These are phyloP conservation scores for Musa beccarii DNA, from an alignment of 176 grass and related monocot genomes.

Conservation along the genomic window DNA sequence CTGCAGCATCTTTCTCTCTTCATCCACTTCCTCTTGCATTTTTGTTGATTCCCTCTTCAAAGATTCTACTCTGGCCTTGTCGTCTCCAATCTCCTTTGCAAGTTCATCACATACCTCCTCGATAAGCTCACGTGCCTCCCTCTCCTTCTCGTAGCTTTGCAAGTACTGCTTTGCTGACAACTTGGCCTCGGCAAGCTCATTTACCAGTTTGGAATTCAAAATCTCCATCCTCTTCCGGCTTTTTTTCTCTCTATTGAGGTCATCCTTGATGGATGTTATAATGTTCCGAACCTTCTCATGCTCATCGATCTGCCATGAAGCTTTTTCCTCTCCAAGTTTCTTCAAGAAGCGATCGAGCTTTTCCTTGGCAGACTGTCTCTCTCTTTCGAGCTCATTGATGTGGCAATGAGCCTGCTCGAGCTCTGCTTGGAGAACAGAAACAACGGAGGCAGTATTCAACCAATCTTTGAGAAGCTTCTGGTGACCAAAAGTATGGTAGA, in stretches of 20 bases:
- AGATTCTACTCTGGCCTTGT: constrained; percentile 43
- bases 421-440: constrained; percentile 17
- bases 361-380: constrained; percentile 12
- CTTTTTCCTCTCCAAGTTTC: constrained; percentile 31
- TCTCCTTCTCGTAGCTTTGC: constrained; percentile 23
- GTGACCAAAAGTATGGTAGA: not conserved
- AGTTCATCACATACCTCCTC: no score
- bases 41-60: constrained; percentile 35
- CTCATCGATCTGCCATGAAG: constrained; percentile 26
- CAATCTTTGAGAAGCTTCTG: not conserved
- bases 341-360: constrained; percentile 26
- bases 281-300: constrained; percentile 15
- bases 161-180: constrained; percentile 17
- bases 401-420: constrained; percentile 15
- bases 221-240: constrained; percentile 33
- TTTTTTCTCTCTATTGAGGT: constrained; percentile 18
- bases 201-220: constrained; percentile 22
- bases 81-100: constrained; percentile 47
- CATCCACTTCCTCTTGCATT: constrained; percentile 47
- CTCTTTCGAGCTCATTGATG: constrained; percentile 13
- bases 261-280: not conserved
- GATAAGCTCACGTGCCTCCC: no score
- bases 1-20: constrained; percentile 42
- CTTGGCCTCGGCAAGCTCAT: constrained; percentile 14
- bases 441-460: not conserved